Evolutionary conservation across 1,284 basidiomycete genomes (phyloP), one percentile per base, ranked within the genome.

Genomic region (Heterobasidion annosum): DNA sequence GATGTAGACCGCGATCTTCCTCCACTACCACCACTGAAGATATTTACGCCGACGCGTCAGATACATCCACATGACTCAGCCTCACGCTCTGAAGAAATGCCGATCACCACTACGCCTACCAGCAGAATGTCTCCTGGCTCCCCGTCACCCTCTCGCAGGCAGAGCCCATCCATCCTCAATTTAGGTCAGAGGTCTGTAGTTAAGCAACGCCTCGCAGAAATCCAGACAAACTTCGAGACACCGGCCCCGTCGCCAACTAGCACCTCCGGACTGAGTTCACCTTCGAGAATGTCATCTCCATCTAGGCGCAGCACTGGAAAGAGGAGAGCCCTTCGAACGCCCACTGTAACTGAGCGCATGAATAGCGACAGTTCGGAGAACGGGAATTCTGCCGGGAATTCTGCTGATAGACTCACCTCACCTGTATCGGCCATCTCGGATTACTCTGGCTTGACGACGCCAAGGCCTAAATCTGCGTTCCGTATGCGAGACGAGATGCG

Each of bases 101-200:
- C 18, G n/a, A 12, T 32, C 34, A 16, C 47, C 44, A 16, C 56
- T 56, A 3, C 61, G 61, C 1, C 60, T 62, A 1, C 48, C 25
- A 56, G 51, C 37, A 50, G 56, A 46, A 54, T 59, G 33, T 42
- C 56, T 3, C 46, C 53, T 8, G 48, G 50, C 3, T 54, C 59
- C 8, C 59, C 60, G 8, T 58, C 61, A 18, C 61, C 61, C 5
- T 44, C 65, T 19, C 68, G 65, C 18, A 61, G 68, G 3, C 69
- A 68, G 53, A 79, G 75, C 52, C 75, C 78, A n/a, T 82, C 79
- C 15, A 75, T 81, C 50, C 67, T 69, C 33, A 75, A 78, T 52
- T 69, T 81, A n/a, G 73, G 71, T 51, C 68, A 70, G 52, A 61
- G 70, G 46, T 81, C 79, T 9, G 68, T 81, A 45, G 79, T 81